Conservation (phyloP, 305 asterid species). For the Nicotiana rustica region DNA sequence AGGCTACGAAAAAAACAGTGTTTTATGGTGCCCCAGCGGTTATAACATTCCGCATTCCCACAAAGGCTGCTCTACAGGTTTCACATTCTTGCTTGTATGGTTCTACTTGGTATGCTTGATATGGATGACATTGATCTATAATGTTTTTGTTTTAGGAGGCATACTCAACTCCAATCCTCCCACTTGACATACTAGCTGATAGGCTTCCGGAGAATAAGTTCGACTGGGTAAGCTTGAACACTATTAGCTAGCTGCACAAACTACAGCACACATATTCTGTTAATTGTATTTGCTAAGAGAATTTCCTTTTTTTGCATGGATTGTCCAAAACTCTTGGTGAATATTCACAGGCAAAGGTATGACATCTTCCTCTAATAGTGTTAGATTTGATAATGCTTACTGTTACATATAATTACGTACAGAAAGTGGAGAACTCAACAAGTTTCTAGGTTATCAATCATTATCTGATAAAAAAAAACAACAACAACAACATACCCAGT, state of each 20-base stretch:
- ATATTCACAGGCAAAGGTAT: conserved; percentile 87
- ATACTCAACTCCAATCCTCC: conserved; percentile 83
- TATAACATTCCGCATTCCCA: conserved; percentile 85
- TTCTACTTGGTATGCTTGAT: conserved; percentile 31
- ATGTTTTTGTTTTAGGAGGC: conserved; percentile 60
- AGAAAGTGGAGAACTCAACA: background rate
- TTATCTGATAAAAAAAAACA: background rate
- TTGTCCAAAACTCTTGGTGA: conserved; percentile 46
- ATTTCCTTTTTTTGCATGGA: conserved; percentile 44
- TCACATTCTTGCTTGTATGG: conserved; percentile 33
- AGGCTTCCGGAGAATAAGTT: conserved; percentile 80
- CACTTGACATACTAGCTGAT: conserved; percentile 87
- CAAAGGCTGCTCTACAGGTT: conserved; percentile 88
- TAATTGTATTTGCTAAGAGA: conserved; percentile 33
- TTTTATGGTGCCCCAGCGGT: conserved; percentile 82
- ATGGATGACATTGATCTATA: conserved; percentile 29
- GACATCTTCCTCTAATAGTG: conserved; percentile 35
- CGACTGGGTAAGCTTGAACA: conserved; percentile 67
- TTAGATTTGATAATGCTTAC: conserved; percentile 5
- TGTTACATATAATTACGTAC: background rate
- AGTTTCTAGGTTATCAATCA: background rate
- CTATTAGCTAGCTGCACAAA: conserved; percentile 34
- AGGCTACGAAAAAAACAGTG: conserved; percentile 70
- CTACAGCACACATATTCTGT: conserved; percentile 35
- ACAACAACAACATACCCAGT: no score